Evolutionary conservation across 257 asterid genomes (phyloP).

Genomic region (Salvia miltiorrhiza): DNA sequence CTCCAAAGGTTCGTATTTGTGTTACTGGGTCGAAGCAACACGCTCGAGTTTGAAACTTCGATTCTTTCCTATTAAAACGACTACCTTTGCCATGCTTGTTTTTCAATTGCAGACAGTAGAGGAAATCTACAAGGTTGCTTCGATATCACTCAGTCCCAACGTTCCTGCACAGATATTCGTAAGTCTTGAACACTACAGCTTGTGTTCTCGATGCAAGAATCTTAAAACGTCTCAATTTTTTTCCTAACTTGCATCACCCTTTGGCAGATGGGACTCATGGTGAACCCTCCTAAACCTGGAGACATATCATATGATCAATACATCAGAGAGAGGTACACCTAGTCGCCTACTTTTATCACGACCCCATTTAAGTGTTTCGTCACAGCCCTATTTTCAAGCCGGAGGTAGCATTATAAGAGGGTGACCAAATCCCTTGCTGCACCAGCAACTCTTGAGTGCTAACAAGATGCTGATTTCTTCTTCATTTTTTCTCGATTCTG

Average conservation of each 20-base stretch:
- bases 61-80: not conserved
- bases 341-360: conserved; percentile 9
- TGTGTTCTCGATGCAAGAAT: not conserved
- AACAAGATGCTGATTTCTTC: not conserved
- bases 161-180: conserved; percentile 98
- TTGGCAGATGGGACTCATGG: conserved; percentile 93
- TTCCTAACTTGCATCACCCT: not conserved
- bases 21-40: not conserved
- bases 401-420: no score
- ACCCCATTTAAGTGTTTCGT: not conserved
- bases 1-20: conserved; percentile 65
- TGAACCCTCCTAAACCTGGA: conserved; percentile 87
- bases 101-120: conserved; percentile 66
- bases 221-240: not conserved
- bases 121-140: conserved; percentile 96
- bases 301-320: conserved; percentile 87
- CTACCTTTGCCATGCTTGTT: not conserved
- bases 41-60: not conserved
- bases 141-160: conserved; percentile 92
- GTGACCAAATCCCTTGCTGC: not conserved
- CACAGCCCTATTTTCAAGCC: not conserved
- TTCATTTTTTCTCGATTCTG: conserved; percentile 12
- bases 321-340: conserved; percentile 68
- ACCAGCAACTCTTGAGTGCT: conserved; percentile 7
- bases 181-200: conserved; percentile 27